phyloP scores from a whole-genome alignment of 2,329 filamentous ascomycete genomes.

The Cryphonectria naterciae region DNA sequence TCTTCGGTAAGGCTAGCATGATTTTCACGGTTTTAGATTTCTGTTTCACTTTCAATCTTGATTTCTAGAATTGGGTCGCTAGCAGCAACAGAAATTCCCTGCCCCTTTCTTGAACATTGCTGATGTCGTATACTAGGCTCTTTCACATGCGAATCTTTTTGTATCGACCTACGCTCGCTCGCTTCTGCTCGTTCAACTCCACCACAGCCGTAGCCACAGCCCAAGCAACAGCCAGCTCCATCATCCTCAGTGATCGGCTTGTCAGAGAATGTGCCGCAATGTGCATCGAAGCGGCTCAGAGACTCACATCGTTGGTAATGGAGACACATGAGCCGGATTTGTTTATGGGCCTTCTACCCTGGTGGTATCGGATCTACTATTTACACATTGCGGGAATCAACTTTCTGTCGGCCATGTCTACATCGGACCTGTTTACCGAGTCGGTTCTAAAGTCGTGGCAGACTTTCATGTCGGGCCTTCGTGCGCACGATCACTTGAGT shows the following conservation, averaged over 20 bases:
- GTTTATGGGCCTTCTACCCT: slow-evolving; percentile 20
- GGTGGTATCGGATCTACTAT: slow-evolving; percentile 32
- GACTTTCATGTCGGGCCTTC: slow-evolving; percentile 31
- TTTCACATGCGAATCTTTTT: slow-evolving; percentile 26
- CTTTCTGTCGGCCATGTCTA: slow-evolving; percentile 33
- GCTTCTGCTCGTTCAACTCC: slow-evolving; percentile 12
- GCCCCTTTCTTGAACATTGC: neutral
- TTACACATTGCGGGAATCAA: slow-evolving; percentile 30
- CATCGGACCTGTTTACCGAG: slow-evolving; percentile 34
- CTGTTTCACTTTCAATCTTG: neutral
- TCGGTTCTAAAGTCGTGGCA: slow-evolving; percentile 35
- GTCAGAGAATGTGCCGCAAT: slow-evolving; percentile 20
- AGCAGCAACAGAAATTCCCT: neutral
- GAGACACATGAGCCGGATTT: neutral
- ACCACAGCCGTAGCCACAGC: neutral
- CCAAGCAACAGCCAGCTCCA: neutral
- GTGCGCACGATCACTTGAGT: slow-evolving; percentile 33
- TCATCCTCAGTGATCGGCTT: slow-evolving; percentile 17
- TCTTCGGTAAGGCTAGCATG: slow-evolving; percentile 12
- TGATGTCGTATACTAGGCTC: slow-evolving; percentile 7
- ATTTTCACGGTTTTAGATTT: neutral
- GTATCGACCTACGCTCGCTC: slow-evolving; percentile 21
- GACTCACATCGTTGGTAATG: slow-evolving; percentile 4
- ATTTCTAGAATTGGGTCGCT: neutral
- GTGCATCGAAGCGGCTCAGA: slow-evolving; percentile 14